Base-by-base conservation (phyloP, 2,329 filamentous ascomycete genomes). In the Reticulascus tulasneorum region DNA sequence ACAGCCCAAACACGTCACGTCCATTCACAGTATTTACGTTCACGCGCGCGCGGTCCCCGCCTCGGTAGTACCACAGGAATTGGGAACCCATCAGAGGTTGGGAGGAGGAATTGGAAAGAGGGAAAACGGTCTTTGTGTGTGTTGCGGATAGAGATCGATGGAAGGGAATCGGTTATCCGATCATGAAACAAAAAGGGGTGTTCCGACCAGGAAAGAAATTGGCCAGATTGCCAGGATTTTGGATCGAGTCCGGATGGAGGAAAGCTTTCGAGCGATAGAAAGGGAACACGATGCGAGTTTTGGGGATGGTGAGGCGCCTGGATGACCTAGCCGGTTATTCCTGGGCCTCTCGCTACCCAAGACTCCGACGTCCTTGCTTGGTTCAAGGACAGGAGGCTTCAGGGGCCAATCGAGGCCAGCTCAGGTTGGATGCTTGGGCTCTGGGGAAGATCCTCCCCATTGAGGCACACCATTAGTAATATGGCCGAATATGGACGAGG, bases 1-100 rank as follows among this genome's bases (percentile, higher is more conserved):
- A n/a, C n/a, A n/a, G n/a, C n/a, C n/a, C n/a, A n/a, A n/a, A 47
- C 40, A 45, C 25, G 43, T 34, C 48, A 52, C 42, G 18, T 49
- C 37, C 30, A 19, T 40, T 24, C 35, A 38, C 35, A 35, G 42
- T 35, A 37, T 36, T 47, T 27, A 37, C 24, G 31, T 36, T 37
- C 43, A 39, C 38, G 31, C 31, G 12, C n/a, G 7, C 12, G 17
- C 32, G 7, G 24, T 17, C 9, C 22, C 8, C 10, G 18, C 23
- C 11, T 10, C 17, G 15, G 23, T 27, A 18, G 16, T 34, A 27
- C 27, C 27, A 29, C 12, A 29, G 27, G n/a, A n/a, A n/a, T n/a
- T n/a, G 36, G 31, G 40, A 29, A 32, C 31, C 40, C 29, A 25
- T 35, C 33, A 38, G 38, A 34, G 41, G 38, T 31, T 32, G 38